A percentile compares a stretch with the other conserved stretches of the same genome.
phyloP scores from a whole-genome alignment of 2,329 filamentous ascomycete genomes.

The Penicillium sp. region DNA sequence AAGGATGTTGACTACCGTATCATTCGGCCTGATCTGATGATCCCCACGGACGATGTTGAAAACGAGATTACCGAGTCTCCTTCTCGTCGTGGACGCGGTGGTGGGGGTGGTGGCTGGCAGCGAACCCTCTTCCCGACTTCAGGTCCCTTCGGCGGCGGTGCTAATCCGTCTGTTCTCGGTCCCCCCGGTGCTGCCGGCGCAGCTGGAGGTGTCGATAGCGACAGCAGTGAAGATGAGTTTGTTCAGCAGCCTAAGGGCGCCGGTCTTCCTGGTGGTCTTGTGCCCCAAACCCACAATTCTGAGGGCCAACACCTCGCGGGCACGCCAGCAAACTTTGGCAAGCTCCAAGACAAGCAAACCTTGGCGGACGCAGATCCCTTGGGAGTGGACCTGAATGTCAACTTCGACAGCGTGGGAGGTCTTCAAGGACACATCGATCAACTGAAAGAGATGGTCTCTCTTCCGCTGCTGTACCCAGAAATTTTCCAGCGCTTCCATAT shows the following conservation, averaged over 20 bases:
- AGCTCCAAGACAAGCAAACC: conserved; percentile 87
- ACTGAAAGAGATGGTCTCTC: conserved; percentile 96
- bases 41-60: conserved; percentile 73
- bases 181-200: conserved; percentile 70
- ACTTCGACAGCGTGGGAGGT: conserved; percentile 92
- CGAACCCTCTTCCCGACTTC: conserved; percentile 84
- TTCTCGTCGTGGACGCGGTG: conserved; percentile 66
- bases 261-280: conserved; percentile 47
- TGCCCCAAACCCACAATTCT: conserved; percentile 54
- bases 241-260: conserved; percentile 58
- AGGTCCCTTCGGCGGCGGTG: conserved; percentile 86
- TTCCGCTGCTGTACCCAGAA: conserved; percentile 92
- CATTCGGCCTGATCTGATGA: conserved; percentile 68
- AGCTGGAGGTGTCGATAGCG: conserved; percentile 80
- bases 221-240: conserved; percentile 94
- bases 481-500: conserved; percentile 90
- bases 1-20: conserved; percentile 85
- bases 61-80: conserved; percentile 68
- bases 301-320: conserved; percentile 60
- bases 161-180: conserved; percentile 68
- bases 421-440: conserved; percentile 93
- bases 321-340: conserved; percentile 81
- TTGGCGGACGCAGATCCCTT: conserved; percentile 92
- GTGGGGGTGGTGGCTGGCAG: conserved; percentile 61
- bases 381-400: conserved; percentile 87